Evolutionary conservation across 768 basidiomycete genomes (phyloP), one percentile per base, ranked within the genome.

Genomic region (Podaxis rugospora): DNA sequence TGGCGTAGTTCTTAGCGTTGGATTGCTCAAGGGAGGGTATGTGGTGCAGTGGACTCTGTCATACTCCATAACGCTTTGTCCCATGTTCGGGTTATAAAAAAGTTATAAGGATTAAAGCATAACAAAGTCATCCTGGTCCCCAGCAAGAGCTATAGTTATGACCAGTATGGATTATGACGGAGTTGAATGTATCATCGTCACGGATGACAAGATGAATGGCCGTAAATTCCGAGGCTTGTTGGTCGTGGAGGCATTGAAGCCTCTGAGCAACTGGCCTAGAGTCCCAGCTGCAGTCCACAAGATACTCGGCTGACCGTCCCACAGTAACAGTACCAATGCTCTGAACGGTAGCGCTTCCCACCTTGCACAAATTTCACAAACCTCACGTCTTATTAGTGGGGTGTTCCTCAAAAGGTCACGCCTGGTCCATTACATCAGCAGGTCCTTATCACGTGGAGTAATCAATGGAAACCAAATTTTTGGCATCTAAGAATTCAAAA

Each of bases 401-500:
- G 42, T 18, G 42, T 18, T 44, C 42, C 42, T 44, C 18, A 44
- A 16, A 7, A 44, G 18, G 42, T 18, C 16, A 44, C 18, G 2
- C 5, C n/a, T 9, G 32, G 6, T 32, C 9, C 32, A 32, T 32
- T 32, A 32, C 42, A 44, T 16, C 39, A 53, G n/a, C 10, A 9
- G 5, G n/a, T 21, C 23, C 35, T 10, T 16, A 39, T 53, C 52
- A 53, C 52, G 52, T 53, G 52, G 4, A 16, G 1, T 36, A 16
- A 7, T n/a, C 32, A 50, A 10, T 21, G 4, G n/a, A 14, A 50
- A 13, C 51, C n/a, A 6, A 28, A 42, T 42, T 42, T 18, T 36
- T 37, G 36, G 35, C 11, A 7, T 10, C 7, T 7, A 3, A 36
- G 37, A 54, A 54, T 66, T 62, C 64, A 69, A 72, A 74, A 66